Conservation (phyloP, 352 stramenopile species). For the Globisporangium emineosum region DNA sequence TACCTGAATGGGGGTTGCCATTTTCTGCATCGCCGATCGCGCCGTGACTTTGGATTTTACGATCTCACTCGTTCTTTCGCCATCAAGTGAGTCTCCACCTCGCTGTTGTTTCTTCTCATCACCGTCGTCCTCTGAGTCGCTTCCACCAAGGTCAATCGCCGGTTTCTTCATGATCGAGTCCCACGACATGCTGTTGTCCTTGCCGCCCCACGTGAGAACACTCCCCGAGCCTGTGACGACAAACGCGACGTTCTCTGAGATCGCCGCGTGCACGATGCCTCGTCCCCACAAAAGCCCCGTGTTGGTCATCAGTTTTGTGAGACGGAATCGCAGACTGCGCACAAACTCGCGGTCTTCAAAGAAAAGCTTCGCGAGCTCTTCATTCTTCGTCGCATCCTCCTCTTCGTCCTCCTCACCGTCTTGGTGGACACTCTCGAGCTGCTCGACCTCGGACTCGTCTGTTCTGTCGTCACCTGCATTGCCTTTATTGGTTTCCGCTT, state of each 20-base stretch:
- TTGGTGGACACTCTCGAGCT: not conserved
- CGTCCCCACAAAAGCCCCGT: conserved; percentile 89
- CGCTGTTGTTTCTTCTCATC: not conserved
- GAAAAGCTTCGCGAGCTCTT: conserved; percentile 63
- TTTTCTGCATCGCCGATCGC: conserved; percentile 51
- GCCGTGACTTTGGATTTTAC: conserved; percentile 33
- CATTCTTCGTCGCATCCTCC: conserved; percentile 31
- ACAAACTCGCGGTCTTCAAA: conserved; percentile 68
- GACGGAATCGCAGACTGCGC: conserved; percentile 62
- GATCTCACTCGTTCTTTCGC: not conserved
- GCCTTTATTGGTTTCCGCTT: not conserved
- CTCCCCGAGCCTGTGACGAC: conserved; percentile 74
- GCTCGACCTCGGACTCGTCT: conserved; percentile 3
- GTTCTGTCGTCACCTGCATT: not conserved
- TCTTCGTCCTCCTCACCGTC: not conserved
- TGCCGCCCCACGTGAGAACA: conserved; percentile 90
- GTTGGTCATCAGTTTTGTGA: conserved; percentile 79
- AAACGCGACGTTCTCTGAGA: conserved; percentile 88
- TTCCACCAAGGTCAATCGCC: not conserved
- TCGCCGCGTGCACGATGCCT: conserved; percentile 66
- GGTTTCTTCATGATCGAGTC: conserved; percentile 27
- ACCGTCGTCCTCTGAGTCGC: conserved; percentile 23
- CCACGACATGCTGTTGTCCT: conserved; percentile 38
- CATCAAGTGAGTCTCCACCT: not conserved
- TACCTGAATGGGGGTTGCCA: conserved; percentile 42